Percentiles rank a stretch among this genome's conserved stretches.
Conservation (phyloP, 768 basidiomycete genomes). For the Hypholoma sublateritium region DNA sequence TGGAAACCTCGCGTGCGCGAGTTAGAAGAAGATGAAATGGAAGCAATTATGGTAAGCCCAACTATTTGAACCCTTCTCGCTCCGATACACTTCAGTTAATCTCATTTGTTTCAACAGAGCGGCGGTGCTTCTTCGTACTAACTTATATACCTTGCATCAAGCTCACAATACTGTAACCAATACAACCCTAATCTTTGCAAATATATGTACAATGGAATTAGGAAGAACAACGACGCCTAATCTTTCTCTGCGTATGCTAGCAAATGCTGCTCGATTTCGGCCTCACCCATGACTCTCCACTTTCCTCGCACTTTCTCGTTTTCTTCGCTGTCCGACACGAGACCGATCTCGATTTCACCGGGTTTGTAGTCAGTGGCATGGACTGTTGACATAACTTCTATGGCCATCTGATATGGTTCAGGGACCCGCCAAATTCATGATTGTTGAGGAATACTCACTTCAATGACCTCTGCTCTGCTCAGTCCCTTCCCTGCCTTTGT, state of each 20-base stretch:
- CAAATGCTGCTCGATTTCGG: conserved; percentile 77
- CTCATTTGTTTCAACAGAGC: conserved; percentile 38
- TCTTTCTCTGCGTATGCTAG: conserved; percentile 91
- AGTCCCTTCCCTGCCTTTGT: conserved; percentile 73
- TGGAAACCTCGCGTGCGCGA: conserved; percentile 52
- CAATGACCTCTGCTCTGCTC: conserved; percentile 79
- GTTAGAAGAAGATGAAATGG: conserved; percentile 59
- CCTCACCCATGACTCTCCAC: conserved; percentile 79
- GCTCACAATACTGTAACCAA: conserved; percentile 2
- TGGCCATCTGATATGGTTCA: conserved; percentile 65
- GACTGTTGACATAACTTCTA: conserved; percentile 91
- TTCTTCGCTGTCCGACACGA: conserved; percentile 78
- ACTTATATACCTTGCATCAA: conserved; percentile 22
- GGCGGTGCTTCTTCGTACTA: conserved; percentile 71
- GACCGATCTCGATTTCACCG: conserved; percentile 93
- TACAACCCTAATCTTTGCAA: conserved; percentile 14
- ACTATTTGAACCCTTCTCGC: not conserved
- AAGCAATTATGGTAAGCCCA: conserved; percentile 59
- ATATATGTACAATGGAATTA: conserved; percentile 12
- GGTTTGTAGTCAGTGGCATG: conserved; percentile 96
- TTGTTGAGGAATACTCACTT: conserved; percentile 51
- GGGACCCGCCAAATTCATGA: not conserved
- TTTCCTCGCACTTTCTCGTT: conserved; percentile 65
- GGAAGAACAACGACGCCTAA: conserved; percentile 32
- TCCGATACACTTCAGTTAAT: too few species aligned